Evolutionary conservation across 495 filamentous ascomycete genomes (phyloP).

Genomic region (Glonium stellatum): DNA sequence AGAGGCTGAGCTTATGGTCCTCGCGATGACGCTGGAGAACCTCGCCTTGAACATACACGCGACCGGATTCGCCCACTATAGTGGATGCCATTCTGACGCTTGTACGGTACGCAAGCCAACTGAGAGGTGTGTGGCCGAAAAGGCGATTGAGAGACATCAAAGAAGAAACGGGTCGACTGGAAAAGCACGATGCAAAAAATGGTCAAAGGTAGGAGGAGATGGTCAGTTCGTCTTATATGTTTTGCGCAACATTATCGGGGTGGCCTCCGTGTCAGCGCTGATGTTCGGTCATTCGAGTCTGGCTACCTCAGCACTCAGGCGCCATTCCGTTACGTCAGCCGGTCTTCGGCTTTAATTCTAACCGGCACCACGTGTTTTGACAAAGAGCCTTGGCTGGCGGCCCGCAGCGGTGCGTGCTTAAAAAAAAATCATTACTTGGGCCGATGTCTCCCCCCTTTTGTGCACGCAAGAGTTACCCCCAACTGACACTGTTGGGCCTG

Average conservation of each 20-base stretch:
- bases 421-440: too few relatives aligned
- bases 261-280: too few relatives aligned
- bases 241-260: constrained; percentile 3
- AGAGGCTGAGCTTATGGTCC: constrained; percentile 29
- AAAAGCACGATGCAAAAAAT: constrained; percentile 14
- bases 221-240: too few relatives aligned
- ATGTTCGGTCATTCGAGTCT: too few relatives aligned
- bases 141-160: constrained; percentile 17
- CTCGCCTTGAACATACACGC: constrained; percentile 28
- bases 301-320: too few relatives aligned
- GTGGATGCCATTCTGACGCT: constrained; percentile 30
- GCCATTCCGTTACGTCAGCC: background rate
- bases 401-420: too few relatives aligned
- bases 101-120: constrained; percentile 18
- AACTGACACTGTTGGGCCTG: too few relatives aligned
- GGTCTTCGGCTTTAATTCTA: background rate
- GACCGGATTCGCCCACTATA: constrained; percentile 31
- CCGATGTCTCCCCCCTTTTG: too few relatives aligned
- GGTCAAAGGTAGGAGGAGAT: too few relatives aligned
- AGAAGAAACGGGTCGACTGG: constrained; percentile 19
- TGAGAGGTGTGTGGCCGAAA: constrained; percentile 9
- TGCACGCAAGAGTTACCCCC: too few relatives aligned
- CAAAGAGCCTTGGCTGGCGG: background rate
- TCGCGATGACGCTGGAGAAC: constrained; percentile 28
- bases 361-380: too few relatives aligned